Evolutionary conservation across 2,329 filamentous ascomycete genomes (phyloP).

Genomic region (Claviceps quebecensis): DNA sequence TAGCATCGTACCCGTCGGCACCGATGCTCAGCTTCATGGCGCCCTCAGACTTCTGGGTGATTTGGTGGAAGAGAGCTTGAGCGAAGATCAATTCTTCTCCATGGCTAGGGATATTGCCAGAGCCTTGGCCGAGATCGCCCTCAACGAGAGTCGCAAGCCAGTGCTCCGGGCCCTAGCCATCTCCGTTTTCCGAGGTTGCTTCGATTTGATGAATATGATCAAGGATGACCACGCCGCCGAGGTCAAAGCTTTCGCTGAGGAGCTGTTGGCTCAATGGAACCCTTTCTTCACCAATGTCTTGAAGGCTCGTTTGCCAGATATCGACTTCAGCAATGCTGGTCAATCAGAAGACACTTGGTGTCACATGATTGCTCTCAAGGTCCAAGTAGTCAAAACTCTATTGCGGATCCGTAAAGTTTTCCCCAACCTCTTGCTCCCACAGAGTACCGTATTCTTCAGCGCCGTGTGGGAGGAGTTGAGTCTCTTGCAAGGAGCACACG

Average conservation of each 20-base stretch:
- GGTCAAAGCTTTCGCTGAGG: conserved; percentile 80
- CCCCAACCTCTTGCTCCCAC: conserved; percentile 63
- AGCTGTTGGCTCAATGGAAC: conserved; percentile 70
- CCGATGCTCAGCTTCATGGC: conserved; percentile 72
- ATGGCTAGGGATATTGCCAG: conserved; percentile 78
- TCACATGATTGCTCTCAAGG: conserved; percentile 70
- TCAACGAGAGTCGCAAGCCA: conserved; percentile 59
- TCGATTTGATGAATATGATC: conserved; percentile 93
- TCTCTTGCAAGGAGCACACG: conserved; percentile 57
- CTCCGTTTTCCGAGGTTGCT: conserved; percentile 78
- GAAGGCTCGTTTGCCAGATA: conserved; percentile 60
- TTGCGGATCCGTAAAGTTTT: conserved; percentile 82
- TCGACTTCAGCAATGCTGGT: conserved; percentile 27
- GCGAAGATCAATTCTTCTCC: conserved; percentile 86
- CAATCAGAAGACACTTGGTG: conserved; percentile 56
- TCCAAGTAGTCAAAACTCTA: conserved; percentile 87
- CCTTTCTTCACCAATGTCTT: conserved; percentile 76
- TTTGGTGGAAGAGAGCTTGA: conserved; percentile 84
- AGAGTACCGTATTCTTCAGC: conserved; percentile 71
- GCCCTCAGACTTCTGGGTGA: conserved; percentile 78
- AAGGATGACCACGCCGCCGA: conserved; percentile 81
- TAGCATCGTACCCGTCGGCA: conserved; percentile 59
- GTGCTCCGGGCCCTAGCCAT: conserved; percentile 73
- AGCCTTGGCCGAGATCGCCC: conserved; percentile 68
- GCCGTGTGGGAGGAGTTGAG: conserved; percentile 82